Percentiles rank a stretch among this genome's conserved stretches.
These are phyloP conservation scores for Alternaria conjuncta DNA, from an alignment of 2,329 filamentous ascomycete genomes.

Conservation along the genomic window DNA sequence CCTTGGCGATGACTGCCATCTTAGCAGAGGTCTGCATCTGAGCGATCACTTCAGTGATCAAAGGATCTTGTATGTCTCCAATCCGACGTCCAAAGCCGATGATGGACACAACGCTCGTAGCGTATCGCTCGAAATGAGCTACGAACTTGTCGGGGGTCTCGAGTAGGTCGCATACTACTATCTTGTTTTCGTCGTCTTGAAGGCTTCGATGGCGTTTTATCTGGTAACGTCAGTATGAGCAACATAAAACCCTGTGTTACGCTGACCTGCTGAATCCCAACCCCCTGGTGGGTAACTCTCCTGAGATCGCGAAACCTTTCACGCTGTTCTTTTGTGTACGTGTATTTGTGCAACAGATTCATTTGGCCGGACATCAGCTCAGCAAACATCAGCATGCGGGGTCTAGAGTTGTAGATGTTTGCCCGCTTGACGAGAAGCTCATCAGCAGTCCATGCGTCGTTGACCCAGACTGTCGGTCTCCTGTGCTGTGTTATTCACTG, in stretches of 20 bases:
- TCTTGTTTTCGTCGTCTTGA: constrained; percentile 64
- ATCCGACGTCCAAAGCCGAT: constrained; percentile 64
- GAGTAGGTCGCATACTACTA: constrained; percentile 58
- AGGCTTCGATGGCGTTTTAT: constrained; percentile 58
- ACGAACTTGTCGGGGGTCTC: constrained; percentile 56
- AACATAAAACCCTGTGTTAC: constrained; percentile 2
- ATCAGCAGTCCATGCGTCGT: constrained; percentile 56
- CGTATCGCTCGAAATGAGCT: constrained; percentile 61
- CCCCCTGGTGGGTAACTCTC: constrained; percentile 43
- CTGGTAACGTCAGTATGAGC: neutral
- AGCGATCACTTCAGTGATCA: constrained; percentile 65
- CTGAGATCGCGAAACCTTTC: constrained; percentile 39
- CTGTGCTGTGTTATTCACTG: neutral
- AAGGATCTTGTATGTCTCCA: constrained; percentile 59
- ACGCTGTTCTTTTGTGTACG: constrained; percentile 32
- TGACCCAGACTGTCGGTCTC: constrained; percentile 50
- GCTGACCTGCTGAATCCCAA: constrained; percentile 57
- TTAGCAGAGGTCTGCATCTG: constrained; percentile 64
- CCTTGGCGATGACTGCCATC: constrained; percentile 57
- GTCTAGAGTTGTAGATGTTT: constrained; percentile 60
- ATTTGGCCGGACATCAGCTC: constrained; percentile 42
- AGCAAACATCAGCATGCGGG: constrained; percentile 55
- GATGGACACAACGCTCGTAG: constrained; percentile 61
- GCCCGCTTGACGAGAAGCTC: constrained; percentile 62
- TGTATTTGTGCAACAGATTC: constrained; percentile 45